Conservation (phyloP, 2,329 filamentous ascomycete genomes). For the Monosporascus sp. region DNA sequence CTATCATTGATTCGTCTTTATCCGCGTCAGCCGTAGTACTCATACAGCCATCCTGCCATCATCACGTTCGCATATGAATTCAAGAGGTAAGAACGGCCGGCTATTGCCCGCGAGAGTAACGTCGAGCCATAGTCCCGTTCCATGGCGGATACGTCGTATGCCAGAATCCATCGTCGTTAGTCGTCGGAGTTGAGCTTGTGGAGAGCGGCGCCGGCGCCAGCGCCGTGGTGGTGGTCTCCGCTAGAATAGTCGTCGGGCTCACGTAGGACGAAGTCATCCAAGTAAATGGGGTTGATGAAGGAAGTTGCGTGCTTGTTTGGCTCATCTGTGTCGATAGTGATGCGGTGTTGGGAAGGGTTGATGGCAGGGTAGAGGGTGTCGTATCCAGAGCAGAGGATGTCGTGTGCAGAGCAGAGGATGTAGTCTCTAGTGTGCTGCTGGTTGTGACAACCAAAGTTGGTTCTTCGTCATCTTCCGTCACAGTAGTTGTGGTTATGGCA, state of each 20-base stretch:
- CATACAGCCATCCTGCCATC: not conserved
- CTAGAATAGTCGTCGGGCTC: not conserved
- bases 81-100: not conserved
- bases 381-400: not conserved
- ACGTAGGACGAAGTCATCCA: not conserved
- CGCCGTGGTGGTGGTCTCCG: not conserved
- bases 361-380: not conserved
- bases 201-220: not conserved
- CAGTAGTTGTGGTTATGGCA: slow-evolving; percentile 13
- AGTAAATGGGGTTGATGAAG: not conserved
- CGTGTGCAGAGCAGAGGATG: not conserved
- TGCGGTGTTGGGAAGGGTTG: slow-evolving; percentile 2
- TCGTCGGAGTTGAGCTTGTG: slow-evolving; percentile 9
- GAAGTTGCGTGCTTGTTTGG: not conserved
- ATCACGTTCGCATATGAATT: not conserved
- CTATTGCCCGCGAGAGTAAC: slow-evolving; percentile 5
- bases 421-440: not conserved
- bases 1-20: slow-evolving; percentile 2
- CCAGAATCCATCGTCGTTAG: slow-evolving; percentile 40
- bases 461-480: slow-evolving; percentile 16
- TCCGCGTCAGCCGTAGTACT: not conserved
- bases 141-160: slow-evolving; percentile 40
- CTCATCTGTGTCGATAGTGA: not conserved
- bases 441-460: slow-evolving; percentile 6
- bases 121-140: slow-evolving; percentile 32